A percentile compares a stretch with the other conserved stretches of the same genome.
Evolutionary conservation across 331 rosid species (phyloP).

Genomic region (Erythrophleum ivorense): DNA sequence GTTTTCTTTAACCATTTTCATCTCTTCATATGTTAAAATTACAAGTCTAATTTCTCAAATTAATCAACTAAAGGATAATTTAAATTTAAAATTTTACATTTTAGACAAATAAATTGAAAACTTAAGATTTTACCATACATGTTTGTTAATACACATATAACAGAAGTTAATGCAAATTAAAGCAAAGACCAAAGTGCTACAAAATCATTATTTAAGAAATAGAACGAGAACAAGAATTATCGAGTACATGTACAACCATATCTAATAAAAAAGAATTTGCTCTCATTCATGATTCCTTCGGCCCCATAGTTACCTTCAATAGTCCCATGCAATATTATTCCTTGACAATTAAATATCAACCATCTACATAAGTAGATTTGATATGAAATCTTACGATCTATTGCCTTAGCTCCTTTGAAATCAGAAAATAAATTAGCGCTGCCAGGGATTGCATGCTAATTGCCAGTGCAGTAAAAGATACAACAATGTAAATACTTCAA

Average conservation of each 20-base stretch:
- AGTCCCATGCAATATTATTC: too few species aligned
- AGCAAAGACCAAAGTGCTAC: slow-evolving; percentile 4
- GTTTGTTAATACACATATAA: slow-evolving; percentile 1
- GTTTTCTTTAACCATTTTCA: neutral
- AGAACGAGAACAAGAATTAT: slow-evolving; percentile 8
- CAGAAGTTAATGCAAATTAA: neutral
- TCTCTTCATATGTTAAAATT: neutral
- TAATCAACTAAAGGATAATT: neutral
- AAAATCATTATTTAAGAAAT: neutral
- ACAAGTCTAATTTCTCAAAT: neutral
- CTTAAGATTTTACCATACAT: neutral
- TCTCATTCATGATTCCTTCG: too few species aligned
- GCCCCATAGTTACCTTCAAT: too few species aligned
- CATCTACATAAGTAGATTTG: too few species aligned
- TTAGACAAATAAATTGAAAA: neutral
- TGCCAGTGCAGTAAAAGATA: neutral
- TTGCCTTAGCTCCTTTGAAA: too few species aligned
- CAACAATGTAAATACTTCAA: neutral
- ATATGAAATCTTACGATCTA: too few species aligned
- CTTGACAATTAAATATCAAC: too few species aligned
- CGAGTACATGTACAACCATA: slow-evolving; percentile 59
- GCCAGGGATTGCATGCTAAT: neutral
- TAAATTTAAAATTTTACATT: neutral
- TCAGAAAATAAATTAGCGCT: too few species aligned
- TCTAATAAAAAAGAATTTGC: neutral